Base-by-base conservation (phyloP, 257 asterid genomes). In the Rauvolfia tetraphylla region DNA sequence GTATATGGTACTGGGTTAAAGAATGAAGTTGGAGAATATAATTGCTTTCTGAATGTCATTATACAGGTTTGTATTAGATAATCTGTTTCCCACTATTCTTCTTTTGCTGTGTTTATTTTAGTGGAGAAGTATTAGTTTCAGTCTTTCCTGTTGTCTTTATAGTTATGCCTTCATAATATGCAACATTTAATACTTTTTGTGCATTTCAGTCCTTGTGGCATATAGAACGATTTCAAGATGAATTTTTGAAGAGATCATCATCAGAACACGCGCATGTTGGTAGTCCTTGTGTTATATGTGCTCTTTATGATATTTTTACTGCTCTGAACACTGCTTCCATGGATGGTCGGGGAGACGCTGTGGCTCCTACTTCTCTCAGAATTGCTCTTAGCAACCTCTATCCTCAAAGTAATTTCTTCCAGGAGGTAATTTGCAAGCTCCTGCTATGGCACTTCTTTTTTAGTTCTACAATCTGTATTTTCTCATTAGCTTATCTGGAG, bases 21-120 rank as follows among this genome's bases (percentile, higher is more conserved):
- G 85, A 95, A 95, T 81, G 98, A 95, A 87, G 89, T 89, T 78
- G 99, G 99, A 49, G 97, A 95, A 89, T 92, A 95, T 81, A 95
- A 95, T 85, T 95, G 99, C 84, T 95, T 95, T 86, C 92, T 95
- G 56, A 95, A 95, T 88, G 99, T 95, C 87, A 93, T 95, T 79
- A 95, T 95, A 83, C 99, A 95, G 99, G 99, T 95, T 80, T 70
- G 88, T 82, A 65, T 68, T 70, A 36, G 48, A 36, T 71, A 79
- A 72, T 68, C 59, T 75, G 49, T 61, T 39, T 20, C 41, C 15
- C 5, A 68, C 44, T 48, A 7, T 72, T 39, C 5, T 78, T 65
- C 27, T 42, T 78, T 42, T 72, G 51, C 67, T 79, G 36, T 69
- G 14, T 69, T 31, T 31, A 7, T 76, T 73, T 76, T 54, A n/a